Evolutionary conservation across 75 land plant species (phyloP).

Genomic region (Adiantum capillusveneris): DNA sequence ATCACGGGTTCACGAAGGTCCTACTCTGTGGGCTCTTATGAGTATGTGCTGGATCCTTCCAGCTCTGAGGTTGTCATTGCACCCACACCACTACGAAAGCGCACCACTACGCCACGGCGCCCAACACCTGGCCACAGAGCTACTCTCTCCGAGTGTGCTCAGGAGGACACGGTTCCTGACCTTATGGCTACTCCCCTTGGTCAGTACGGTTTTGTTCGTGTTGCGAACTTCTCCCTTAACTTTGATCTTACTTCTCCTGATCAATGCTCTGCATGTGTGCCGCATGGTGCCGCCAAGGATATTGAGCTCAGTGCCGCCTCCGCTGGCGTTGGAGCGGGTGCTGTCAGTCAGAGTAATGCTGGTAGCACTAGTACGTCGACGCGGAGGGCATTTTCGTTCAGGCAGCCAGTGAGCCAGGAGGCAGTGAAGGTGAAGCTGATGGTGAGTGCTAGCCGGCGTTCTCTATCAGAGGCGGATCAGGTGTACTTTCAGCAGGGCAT

Average conservation of each 20-base stretch:
- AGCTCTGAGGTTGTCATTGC: constrained; percentile 49
- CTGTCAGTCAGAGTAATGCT: too few relatives aligned
- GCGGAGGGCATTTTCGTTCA: constrained; percentile 48
- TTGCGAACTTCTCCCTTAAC: too few relatives aligned
- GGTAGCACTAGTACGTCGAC: constrained; percentile 6
- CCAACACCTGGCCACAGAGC: constrained; percentile 38
- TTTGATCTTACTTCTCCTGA: too few relatives aligned
- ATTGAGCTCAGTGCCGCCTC: too few relatives aligned
- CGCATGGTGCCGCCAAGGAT: too few relatives aligned
- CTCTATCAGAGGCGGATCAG: constrained; percentile 20
- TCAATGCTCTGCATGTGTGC: too few relatives aligned
- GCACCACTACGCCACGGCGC: constrained; percentile 14
- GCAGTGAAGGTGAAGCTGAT: constrained; percentile 13
- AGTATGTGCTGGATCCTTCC: constrained; percentile 40
- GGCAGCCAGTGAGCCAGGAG: constrained; percentile 26
- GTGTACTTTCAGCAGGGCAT: neutral
- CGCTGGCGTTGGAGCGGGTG: too few relatives aligned
- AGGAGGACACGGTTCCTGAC: constrained; percentile 3
- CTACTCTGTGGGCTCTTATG: constrained; percentile 63
- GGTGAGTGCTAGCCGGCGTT: constrained; percentile 11
- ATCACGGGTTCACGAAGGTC: constrained; percentile 18
- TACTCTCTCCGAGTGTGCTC: constrained; percentile 46
- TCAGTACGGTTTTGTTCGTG: too few relatives aligned
- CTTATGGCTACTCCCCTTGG: constrained; percentile 9
- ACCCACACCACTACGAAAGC: constrained; percentile 40